Base-by-base conservation (phyloP, 352 stramenopile genomes). In the Globisporangium camurandrum region DNA sequence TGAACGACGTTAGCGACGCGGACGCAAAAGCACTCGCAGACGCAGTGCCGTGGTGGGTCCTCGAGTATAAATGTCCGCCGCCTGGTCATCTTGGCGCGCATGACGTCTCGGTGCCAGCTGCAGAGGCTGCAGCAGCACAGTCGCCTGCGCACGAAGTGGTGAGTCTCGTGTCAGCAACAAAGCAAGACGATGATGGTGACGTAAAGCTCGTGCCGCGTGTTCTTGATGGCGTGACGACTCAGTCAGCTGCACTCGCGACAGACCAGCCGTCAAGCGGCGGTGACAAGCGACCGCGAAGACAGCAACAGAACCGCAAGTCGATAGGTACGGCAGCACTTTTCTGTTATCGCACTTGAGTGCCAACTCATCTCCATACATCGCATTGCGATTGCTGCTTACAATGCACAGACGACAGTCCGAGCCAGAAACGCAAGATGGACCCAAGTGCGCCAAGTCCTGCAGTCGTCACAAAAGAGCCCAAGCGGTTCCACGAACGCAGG, bases 371-470 rank as follows among this genome's bases (percentile, higher is more conserved):
- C 17, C 17, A 3, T 17, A 11, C 4, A 27, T 44, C 17, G 42
- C 46, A 14, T 22, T 38, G 14, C 31, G 24, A 2, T 28, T 62
- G 4, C 33, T 19, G 11, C 17, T 46, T 27, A 39, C 38, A 66
- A 57, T 77, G 34, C 26, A 20, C 65, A 46, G 78, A 64, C 53
- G 44, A 50, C 33, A 87, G 78, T 57, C 75, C 78, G 10, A 87
- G 66, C 26, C 75, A 84, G 44, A 87, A 89, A 58, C 73, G 78
- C 51, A 87, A 87, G 55, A 76, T 86, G 55, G 72, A 84, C 26
- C 46, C 60, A 17, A 64, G 59, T 2, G 56, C 55, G 22, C 52
- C 83, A 37, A 68, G 56, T 8, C 60, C 57, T 1, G 52, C 51
- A 33, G 49, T 56, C 20, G 51, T 73, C 10, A 48, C 62, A 8